Conservation (phyloP, 495 filamentous ascomycete species). For the Cudoniella acicularis region DNA sequence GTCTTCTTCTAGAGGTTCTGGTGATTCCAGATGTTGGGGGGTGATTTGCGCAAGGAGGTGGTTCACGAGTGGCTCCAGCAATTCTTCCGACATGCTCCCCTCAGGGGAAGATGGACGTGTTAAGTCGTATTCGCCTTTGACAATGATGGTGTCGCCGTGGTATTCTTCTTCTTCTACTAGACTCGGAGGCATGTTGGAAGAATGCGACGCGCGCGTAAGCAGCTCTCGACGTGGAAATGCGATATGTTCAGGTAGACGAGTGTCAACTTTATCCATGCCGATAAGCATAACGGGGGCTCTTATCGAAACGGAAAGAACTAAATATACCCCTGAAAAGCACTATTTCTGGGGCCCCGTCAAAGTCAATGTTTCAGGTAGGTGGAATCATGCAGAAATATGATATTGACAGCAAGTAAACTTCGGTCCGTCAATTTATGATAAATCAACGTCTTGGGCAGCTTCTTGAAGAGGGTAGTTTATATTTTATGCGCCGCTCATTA, state of each 20-base stretch:
- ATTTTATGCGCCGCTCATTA: too few species aligned
- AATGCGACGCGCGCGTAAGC: background rate
- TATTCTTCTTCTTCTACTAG: constrained; percentile 12
- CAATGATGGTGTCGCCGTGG: constrained; percentile 21
- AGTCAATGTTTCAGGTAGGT: background rate
- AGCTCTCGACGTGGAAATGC: background rate
- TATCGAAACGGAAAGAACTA: background rate
- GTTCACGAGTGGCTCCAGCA: constrained; percentile 8
- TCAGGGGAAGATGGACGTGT: constrained; percentile 18
- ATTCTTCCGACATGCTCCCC: constrained; percentile 13
- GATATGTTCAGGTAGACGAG: constrained; percentile 4
- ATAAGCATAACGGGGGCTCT: constrained; percentile 1
- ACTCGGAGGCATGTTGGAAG: constrained; percentile 16
- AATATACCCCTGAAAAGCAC: background rate
- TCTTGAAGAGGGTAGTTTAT: too few species aligned
- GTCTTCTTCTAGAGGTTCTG: constrained; percentile 16
- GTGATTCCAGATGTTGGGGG: constrained; percentile 18
- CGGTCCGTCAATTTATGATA: too few species aligned
- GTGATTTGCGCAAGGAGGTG: constrained; percentile 19
- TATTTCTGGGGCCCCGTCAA: background rate
- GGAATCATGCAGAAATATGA: background rate
- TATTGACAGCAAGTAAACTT: background rate
- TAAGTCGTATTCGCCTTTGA: constrained; percentile 20
- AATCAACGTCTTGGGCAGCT: too few species aligned
- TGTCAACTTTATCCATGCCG: constrained; percentile 5